Percentiles rank a stretch among this genome's conserved stretches.
Evolutionary conservation across 768 basidiomycete species (phyloP).

Genomic region (Macrolepiota fuliginosa): DNA sequence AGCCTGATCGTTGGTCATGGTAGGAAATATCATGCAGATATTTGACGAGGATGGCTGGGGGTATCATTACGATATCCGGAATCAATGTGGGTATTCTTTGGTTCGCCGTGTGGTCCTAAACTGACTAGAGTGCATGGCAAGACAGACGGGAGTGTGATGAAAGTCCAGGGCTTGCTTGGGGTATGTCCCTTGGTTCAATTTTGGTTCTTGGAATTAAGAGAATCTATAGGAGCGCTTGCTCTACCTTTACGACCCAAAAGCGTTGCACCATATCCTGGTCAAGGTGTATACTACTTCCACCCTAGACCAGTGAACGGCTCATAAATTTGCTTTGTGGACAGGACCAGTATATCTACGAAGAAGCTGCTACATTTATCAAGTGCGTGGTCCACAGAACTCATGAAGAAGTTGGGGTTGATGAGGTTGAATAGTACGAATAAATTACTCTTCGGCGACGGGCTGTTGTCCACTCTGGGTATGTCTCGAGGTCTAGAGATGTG

Average conservation of each 20-base stretch:
- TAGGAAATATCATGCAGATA: constrained; percentile 34
- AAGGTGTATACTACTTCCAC: constrained; percentile 27
- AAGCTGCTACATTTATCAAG: constrained; percentile 24
- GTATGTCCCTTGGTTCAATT: constrained; percentile 20
- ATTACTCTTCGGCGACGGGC: constrained; percentile 25
- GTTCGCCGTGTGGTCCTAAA: not conserved
- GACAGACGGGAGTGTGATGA: constrained; percentile 32
- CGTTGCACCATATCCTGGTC: constrained; percentile 42
- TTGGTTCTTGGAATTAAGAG: not conserved
- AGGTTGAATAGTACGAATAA: constrained; percentile 12
- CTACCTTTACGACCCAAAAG: constrained; percentile 43
- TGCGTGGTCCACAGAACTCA: constrained; percentile 9
- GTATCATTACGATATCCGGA: constrained; percentile 31
- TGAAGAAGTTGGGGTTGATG: not conserved
- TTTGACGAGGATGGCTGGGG: constrained; percentile 32
- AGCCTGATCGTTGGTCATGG: not conserved
- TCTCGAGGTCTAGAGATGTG: not conserved
- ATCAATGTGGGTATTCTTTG: constrained; percentile 25
- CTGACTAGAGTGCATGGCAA: not conserved
- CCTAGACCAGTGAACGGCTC: not conserved
- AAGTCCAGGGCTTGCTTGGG: constrained; percentile 32
- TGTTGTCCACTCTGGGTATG: constrained; percentile 25
- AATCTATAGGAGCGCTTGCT: constrained; percentile 26
- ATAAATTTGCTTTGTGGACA: not conserved
- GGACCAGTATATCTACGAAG: constrained; percentile 31